A percentile compares a stretch with the other conserved stretches of the same genome.
Evolutionary conservation across 2,329 filamentous ascomycete genomes (phyloP).

Genomic region (Chaetomiaceae sp.): DNA sequence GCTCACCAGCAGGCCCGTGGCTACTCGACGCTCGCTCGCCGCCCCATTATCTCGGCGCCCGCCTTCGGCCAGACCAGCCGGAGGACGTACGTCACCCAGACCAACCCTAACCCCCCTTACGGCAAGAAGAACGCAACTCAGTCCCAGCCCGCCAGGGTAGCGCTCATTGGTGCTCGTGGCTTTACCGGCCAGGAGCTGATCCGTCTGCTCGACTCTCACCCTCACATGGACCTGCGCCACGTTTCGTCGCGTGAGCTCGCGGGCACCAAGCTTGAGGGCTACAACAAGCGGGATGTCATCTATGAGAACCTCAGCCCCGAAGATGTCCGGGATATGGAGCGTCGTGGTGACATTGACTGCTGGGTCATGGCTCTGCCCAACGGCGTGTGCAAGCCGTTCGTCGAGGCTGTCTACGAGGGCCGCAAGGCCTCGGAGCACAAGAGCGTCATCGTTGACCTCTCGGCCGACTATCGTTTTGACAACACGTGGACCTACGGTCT

Average conservation of each 20-base stretch:
- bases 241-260: constrained; percentile 91
- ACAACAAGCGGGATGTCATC: constrained; percentile 83
- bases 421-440: constrained; percentile 49
- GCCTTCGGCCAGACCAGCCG: constrained; percentile 24
- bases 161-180: constrained; percentile 84
- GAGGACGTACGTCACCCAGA: constrained; percentile 57
- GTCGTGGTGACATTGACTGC: constrained; percentile 80
- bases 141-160: constrained; percentile 70
- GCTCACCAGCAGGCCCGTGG: constrained; percentile 54
- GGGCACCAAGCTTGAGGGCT: constrained; percentile 82
- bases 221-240: constrained; percentile 81
- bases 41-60: constrained; percentile 27
- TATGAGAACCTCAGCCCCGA: constrained; percentile 89
- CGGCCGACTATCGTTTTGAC: constrained; percentile 94
- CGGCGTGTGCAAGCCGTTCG: constrained; percentile 87
- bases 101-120: constrained; percentile 85
- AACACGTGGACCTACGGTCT: constrained; percentile 82
- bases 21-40: constrained; percentile 58
- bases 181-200: constrained; percentile 93
- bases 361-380: constrained; percentile 98
- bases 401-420: constrained; percentile 77
- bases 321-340: constrained; percentile 79
- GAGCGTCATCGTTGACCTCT: constrained; percentile 85
- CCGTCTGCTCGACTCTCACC: constrained; percentile 79
- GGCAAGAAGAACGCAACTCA: constrained; percentile 86